Percentiles rank a stretch among this genome's conserved stretches.
These are phyloP conservation scores for Chlorella sp. DNA, from an alignment of 139 green algal species.

Conservation along the genomic window DNA sequence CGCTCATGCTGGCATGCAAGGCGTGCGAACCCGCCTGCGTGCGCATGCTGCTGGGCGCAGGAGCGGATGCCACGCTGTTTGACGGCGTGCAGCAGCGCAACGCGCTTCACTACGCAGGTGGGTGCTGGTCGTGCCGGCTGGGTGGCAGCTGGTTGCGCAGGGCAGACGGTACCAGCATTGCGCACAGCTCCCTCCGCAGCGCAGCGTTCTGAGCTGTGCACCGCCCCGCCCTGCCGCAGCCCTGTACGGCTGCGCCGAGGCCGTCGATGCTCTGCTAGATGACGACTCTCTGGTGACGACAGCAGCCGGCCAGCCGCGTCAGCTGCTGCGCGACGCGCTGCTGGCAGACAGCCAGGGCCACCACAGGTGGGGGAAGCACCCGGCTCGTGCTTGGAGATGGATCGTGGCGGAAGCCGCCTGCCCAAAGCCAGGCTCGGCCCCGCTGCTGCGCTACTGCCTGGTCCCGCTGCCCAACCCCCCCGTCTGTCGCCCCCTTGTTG, in stretches of 20 bases:
- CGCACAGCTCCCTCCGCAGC: too few species aligned
- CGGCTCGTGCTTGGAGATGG: too few species aligned
- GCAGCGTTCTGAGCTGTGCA: background rate
- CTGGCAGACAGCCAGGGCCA: constrained; percentile 25
- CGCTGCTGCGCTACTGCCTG: too few species aligned
- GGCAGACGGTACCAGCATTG: background rate
- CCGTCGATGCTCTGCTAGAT: constrained; percentile 19
- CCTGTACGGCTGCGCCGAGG: constrained; percentile 16
- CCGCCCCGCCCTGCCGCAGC: background rate
- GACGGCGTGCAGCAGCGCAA: constrained; percentile 28
- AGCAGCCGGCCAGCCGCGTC: background rate
- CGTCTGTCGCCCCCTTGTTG: background rate
- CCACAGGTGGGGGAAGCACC: constrained; percentile 12
- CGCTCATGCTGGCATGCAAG: constrained; percentile 46
- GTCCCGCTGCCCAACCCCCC: background rate
- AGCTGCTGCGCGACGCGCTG: constrained; percentile 4
- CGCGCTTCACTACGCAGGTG: constrained; percentile 35
- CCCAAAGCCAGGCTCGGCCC: too few species aligned
- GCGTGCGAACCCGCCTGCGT: constrained; percentile 12
- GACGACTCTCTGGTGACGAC: constrained; percentile 3
- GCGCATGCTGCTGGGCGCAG: constrained; percentile 19
- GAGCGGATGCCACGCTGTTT: constrained; percentile 29
- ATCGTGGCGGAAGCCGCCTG: too few species aligned
- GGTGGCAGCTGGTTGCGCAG: background rate
- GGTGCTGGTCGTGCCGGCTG: background rate